Base-by-base conservation (phyloP, 768 basidiomycete species). In the Boletus subcaerulescens region DNA sequence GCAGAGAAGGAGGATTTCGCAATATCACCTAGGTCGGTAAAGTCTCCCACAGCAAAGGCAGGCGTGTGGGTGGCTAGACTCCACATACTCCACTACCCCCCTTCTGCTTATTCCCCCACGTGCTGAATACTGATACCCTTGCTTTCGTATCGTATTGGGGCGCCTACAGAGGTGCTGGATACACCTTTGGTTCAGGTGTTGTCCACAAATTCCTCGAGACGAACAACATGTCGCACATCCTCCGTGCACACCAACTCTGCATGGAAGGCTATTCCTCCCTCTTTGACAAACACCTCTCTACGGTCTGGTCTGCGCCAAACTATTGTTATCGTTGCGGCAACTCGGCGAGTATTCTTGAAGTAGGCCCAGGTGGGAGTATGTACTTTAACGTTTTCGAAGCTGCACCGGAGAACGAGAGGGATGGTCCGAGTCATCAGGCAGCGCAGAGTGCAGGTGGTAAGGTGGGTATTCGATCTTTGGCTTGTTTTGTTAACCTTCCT, bases 241-340 rank as follows among this genome's bases (percentile, higher is more conserved):
- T 98, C 22, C 92, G 97, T 22, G 97, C 97, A 22, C 97, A 99
- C 70, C 97, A 99, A 68, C 82, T 99, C 10, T 98, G 97, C 73
- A 98, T 99, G 97, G 97, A 99, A 72, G 97, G 97, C 0, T 98
- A 93, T 71, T 83, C 89, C n/a, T 93, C 93, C n/a, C 80, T 98
- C 31, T 98, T 98, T 62, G 93, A 95, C 71, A 87, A 92, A 59
- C 91, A 92, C 65, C 81, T 99, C 52, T 93, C 92, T 24, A 99
- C 97, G 1, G 97, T 99, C 8, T 99, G 97, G 97, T 92, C 89
- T 20, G 97, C 97, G 38, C 96, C 96, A 38, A 99, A 99, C 68
- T 98, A 98, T 68, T 98, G 96, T 72, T 98, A 98, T 74, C 85
- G 97, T 42, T 98, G 97, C 67, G 97, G 97, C 36, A 99, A 99